Conservation (phyloP, 352 stramenopile genomes). For the Phytophthora citrophthora region DNA sequence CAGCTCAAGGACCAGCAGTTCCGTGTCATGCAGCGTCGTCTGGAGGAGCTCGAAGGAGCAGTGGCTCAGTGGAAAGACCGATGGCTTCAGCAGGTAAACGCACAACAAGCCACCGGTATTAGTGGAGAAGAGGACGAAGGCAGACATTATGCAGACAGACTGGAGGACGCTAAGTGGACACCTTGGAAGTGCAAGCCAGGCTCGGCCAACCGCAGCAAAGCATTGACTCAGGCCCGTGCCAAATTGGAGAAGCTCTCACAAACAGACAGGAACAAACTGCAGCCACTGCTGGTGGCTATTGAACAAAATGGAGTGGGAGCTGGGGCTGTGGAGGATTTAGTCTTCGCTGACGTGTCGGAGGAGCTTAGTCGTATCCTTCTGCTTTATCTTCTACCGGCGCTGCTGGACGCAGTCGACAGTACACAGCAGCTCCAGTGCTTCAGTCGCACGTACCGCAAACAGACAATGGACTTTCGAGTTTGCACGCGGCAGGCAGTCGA, state of each 20-base stretch:
- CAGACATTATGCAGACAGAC: constrained; percentile 2
- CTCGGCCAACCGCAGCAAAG: constrained; percentile 23
- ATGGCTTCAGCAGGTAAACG: constrained; percentile 60
- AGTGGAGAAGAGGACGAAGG: constrained; percentile 5
- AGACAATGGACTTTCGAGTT: constrained; percentile 71
- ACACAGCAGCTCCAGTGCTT: constrained; percentile 50
- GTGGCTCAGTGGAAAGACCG: constrained; percentile 75
- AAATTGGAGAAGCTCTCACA: constrained; percentile 63
- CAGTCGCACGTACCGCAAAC: constrained; percentile 62
- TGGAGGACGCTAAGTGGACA: constrained; percentile 36
- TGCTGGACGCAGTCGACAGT: constrained; percentile 42
- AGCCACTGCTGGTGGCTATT: constrained; percentile 44
- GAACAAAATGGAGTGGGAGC: constrained; percentile 15
- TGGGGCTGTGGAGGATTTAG: constrained; percentile 31
- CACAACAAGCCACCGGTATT: constrained; percentile 16
- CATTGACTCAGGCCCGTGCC: constrained; percentile 37
- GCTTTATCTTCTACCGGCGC: constrained; percentile 57
- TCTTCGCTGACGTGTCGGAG: constrained; percentile 58
- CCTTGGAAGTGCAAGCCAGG: constrained; percentile 44
- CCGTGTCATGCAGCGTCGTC: constrained; percentile 71
- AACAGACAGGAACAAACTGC: constrained; percentile 53
- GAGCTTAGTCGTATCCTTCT: constrained; percentile 65
- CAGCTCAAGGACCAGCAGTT: constrained; percentile 80
- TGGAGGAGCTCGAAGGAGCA: constrained; percentile 64
- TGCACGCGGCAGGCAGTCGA: constrained; percentile 16